phyloP scores from a whole-genome alignment of 2,329 filamentous ascomycete genomes.

The Aspergillus quadricinctus region DNA sequence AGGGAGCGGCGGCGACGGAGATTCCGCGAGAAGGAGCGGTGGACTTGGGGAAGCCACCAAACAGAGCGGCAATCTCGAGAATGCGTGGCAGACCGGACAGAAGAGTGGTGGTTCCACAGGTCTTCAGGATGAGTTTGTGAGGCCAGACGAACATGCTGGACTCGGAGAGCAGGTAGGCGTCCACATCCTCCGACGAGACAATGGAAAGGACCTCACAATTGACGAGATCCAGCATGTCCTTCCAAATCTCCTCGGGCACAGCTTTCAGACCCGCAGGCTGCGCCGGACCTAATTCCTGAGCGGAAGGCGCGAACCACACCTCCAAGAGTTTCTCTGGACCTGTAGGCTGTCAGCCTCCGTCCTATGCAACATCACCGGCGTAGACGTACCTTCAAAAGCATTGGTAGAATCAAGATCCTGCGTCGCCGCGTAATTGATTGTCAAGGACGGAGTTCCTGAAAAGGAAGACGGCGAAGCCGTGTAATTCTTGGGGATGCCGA shows the following conservation, averaged over 20 bases:
- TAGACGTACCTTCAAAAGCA: conserved; percentile 77
- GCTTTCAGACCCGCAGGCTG: conserved; percentile 77
- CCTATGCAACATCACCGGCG: neutral
- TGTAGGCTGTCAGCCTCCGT: conserved; percentile 33
- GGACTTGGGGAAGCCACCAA: conserved; percentile 84
- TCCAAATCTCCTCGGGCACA: conserved; percentile 81
- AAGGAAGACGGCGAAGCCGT: conserved; percentile 74
- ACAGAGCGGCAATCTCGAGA: conserved; percentile 80
- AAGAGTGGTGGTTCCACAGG: conserved; percentile 92
- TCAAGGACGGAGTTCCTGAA: conserved; percentile 80
- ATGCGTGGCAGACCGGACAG: conserved; percentile 85
- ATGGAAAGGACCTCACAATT: conserved; percentile 98
- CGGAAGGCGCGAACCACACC: conserved; percentile 91
- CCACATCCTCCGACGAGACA: conserved; percentile 86
- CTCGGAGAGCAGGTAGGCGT: conserved; percentile 94
- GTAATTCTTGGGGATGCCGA: conserved; percentile 74
- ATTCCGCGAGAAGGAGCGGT: conserved; percentile 65
- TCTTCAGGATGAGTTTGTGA: conserved; percentile 99
- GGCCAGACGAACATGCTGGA: conserved; percentile 99
- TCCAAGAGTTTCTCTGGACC: conserved; percentile 96
- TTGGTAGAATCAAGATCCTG: conserved; percentile 90
- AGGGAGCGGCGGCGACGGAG: conserved; percentile 75
- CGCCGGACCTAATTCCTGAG: conserved; percentile 63
- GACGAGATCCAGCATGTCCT: conserved; percentile 94
- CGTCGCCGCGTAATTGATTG: conserved; percentile 93